A percentile compares a stretch with the other conserved stretches of the same genome.
These are phyloP conservation scores for Porphyrellus sp. DNA, from an alignment of 1,284 basidiomycete species.

Conservation along the genomic window DNA sequence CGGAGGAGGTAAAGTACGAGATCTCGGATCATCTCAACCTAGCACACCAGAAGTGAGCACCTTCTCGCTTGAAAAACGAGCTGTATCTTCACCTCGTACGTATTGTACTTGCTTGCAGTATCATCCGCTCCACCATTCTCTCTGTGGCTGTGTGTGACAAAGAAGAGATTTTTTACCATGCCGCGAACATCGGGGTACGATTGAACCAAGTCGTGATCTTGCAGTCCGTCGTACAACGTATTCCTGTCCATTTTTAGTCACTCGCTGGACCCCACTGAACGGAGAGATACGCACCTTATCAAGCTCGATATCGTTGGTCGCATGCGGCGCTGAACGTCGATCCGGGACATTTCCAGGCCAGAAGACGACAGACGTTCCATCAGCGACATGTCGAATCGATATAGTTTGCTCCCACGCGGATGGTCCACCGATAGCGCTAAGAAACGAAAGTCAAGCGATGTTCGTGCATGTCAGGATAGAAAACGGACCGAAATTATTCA, in stretches of 20 bases:
- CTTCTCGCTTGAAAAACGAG: not conserved
- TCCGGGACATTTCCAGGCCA: slow-evolving; percentile 54
- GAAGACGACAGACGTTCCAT: slow-evolving; percentile 57
- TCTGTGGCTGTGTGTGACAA: slow-evolving; percentile 52
- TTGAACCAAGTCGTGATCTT: slow-evolving; percentile 53
- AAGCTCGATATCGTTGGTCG: slow-evolving; percentile 51
- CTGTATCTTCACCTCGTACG: slow-evolving; percentile 54
- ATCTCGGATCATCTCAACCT: slow-evolving; percentile 70
- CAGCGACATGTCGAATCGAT: slow-evolving; percentile 58
- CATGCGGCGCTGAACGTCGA: slow-evolving; percentile 63
- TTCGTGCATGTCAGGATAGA: not conserved
- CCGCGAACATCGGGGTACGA: slow-evolving; percentile 54
- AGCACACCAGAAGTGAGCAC: not conserved
- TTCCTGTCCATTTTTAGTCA: slow-evolving; percentile 37
- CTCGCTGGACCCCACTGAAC: not conserved
- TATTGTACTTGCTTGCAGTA: slow-evolving; percentile 60
- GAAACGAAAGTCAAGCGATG: not conserved
- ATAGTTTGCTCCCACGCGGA: slow-evolving; percentile 43
- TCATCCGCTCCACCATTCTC: slow-evolving; percentile 57
- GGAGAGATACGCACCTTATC: slow-evolving; percentile 42
- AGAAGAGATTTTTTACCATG: slow-evolving; percentile 56
- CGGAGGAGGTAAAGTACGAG: slow-evolving; percentile 65
- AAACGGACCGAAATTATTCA: slow-evolving; percentile 60
- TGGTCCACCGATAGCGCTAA: slow-evolving; percentile 56
- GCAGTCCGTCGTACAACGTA: slow-evolving; percentile 55